Conservation (phyloP, 768 basidiomycete genomes). For the Pulveroboletus sp. region DNA sequence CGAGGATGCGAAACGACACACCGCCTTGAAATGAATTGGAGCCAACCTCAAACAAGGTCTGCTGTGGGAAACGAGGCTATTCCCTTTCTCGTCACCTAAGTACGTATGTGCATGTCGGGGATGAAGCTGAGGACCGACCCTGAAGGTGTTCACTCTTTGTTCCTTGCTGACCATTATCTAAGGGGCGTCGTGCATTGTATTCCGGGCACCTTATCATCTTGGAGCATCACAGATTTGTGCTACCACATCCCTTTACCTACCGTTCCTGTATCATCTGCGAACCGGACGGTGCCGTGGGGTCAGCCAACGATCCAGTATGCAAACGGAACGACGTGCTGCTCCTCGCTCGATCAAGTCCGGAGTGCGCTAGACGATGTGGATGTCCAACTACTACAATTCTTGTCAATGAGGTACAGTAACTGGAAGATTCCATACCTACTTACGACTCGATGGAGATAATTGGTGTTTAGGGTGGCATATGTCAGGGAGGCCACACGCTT, state of each 20-base stretch:
- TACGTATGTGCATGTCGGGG: too few relatives aligned
- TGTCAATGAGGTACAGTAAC: conserved; percentile 15
- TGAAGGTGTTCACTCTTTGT: neutral
- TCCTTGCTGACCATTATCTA: too few relatives aligned
- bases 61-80: neutral
- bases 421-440: neutral
- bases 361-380: conserved; percentile 16
- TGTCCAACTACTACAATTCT: conserved; percentile 14
- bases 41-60: too few relatives aligned
- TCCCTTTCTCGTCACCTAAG: too few relatives aligned
- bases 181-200: neutral
- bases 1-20: too few relatives aligned
- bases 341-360: conserved; percentile 20
- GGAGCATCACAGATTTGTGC: conserved; percentile 9
- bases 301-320: conserved; percentile 12
- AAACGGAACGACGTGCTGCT: conserved; percentile 24
- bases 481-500: conserved; percentile 26
- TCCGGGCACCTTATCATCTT: neutral
- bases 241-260: conserved; percentile 12
- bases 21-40: neutral
- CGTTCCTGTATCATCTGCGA: conserved; percentile 13
- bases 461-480: conserved; percentile 13
- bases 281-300: conserved; percentile 22
- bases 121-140: neutral
- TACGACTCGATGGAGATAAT: neutral